Evolutionary conservation across 2,329 filamentous ascomycete species (phyloP), one percentile per base, ranked within the genome.

Genomic region (Elsinoe perseae): DNA sequence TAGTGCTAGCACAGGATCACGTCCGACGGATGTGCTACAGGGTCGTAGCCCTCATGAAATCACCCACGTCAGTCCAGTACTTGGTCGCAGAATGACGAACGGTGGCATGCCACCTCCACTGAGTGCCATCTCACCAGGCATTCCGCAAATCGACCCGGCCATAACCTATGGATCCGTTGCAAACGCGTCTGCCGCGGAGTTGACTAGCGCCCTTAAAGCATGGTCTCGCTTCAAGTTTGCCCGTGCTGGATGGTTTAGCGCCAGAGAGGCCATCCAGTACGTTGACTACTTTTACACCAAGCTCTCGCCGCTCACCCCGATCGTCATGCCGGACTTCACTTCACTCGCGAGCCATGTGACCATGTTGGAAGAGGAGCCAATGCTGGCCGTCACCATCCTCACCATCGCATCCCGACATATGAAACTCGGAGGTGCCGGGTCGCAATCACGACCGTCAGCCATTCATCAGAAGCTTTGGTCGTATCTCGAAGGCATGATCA

Each of bases 401-500:
- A 95, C 92, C 6, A 93, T 96, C 54, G 82, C 93, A 1, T 95
- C 91, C 4, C 83, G 93, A 52, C 95, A 96, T 68, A 85, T 87
- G 68, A 82, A 82, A 58, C 83, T 95, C 48, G 80, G 84, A 18
- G 89, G 89, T 1, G 84, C 91, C 0, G 90, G 89, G 2, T 86
- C 88, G 0, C 79, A 85, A 60, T 95, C 89, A 48, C 84, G 93
- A 52, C 89, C 90, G 0, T 89, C 93, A 64, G 86, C 89, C 48
- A 95, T 98, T 56, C 93, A 97, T 63, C 89, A 96, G 65, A 90
- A 95, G 69, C 80, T 97, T 4, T 98, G 93, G 93, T 88, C 84
- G 27, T 95, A 96, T 66, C 80, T 97, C 27, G 85, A 91, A 53
- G 87, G 89, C 58, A 96, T 97, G 87, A 93, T 97, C 62, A 89